A percentile compares a stretch with the other conserved stretches of the same genome.
Conservation (phyloP, 306 rosid species). For the Glycine latifolia region DNA sequence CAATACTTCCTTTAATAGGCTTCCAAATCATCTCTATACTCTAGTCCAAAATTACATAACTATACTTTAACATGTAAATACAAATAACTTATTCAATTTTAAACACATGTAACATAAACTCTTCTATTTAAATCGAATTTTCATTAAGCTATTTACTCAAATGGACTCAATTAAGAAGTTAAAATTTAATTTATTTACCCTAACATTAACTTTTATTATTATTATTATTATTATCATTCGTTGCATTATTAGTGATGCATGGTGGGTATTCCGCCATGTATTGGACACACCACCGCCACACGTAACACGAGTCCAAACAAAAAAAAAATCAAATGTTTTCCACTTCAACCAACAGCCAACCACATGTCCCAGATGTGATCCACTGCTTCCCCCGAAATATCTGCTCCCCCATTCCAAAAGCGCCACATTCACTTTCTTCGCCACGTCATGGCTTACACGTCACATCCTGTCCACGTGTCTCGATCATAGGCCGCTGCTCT, state of each 20-base stretch:
- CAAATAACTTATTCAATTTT: too few relatives aligned
- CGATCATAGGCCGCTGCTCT: background rate
- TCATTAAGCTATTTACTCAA: too few relatives aligned
- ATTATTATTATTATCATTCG: too few relatives aligned
- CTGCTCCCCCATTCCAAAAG: conserved; percentile 23
- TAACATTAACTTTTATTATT: background rate
- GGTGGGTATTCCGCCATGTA: background rate
- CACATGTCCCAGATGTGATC: background rate
- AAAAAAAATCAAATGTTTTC: background rate
- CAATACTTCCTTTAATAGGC: too few relatives aligned
- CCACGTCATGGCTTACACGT: conserved; percentile 7
- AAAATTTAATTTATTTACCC: background rate
- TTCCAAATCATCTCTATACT: too few relatives aligned
- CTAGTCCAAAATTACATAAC: too few relatives aligned
- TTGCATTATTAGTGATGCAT: background rate
- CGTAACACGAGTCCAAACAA: background rate
- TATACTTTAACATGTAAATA: too few relatives aligned
- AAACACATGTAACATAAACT: too few relatives aligned
- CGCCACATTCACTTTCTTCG: conserved; percentile 27
- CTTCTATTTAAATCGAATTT: too few relatives aligned
- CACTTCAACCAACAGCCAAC: background rate
- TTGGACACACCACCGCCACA: background rate
- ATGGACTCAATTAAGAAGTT: too few relatives aligned
- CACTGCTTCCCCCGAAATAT: background rate
- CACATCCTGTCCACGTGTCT: background rate